Base-by-base conservation (phyloP, 2,329 filamentous ascomycete genomes). In the Aureobasidium sp. region DNA sequence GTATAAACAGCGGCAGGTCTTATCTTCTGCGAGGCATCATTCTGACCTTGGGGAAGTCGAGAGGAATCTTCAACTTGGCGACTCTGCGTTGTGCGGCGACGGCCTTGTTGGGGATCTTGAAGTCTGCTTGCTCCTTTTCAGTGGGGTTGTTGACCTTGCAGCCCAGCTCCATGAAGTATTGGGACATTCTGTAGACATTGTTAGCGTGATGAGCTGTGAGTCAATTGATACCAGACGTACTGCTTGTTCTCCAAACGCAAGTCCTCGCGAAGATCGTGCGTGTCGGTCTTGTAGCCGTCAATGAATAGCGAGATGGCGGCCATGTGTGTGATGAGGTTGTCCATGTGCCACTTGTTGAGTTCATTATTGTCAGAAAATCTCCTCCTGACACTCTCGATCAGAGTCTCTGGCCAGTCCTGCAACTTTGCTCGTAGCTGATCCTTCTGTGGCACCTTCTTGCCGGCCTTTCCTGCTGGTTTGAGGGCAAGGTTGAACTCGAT, bases 101-200 rank as follows among this genome's bases (percentile, higher is more conserved):
- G 1, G 83, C 83, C 71, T 86, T 86, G 36, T 82, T 83, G 66
- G 60, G 34, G n/a, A 86, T 81, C 63, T 83, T 79, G 66, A 79
- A 76, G 72, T 81, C 84, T 34, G 73, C 71, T 53, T 74, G 71
- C 62, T 83, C 79, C 20, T 71, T 72, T 56, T 81, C 80, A 4
- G 77, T 79, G 14, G 79, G 74, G 31, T 72, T 66, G 20, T 63
- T 69, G 37, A 90, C 80, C 67, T 81, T 84, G 34, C 87, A 89
- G 25, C 90, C 90, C 66, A 94, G 86, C 73, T 93, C 90, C 52
- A 79, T 76, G 73, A 89, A 92, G 73, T 91, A 92, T 70, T 85
- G 82, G 58, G 79, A 82, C 69, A 93, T 76, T 22, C 75, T 77
- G 42, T 25, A n/a, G 48, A 14, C 5, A 15, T 14, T 7, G 44